phyloP scores from a whole-genome alignment of 176 grass and related monocot species.

The Oryza meyeriana region DNA sequence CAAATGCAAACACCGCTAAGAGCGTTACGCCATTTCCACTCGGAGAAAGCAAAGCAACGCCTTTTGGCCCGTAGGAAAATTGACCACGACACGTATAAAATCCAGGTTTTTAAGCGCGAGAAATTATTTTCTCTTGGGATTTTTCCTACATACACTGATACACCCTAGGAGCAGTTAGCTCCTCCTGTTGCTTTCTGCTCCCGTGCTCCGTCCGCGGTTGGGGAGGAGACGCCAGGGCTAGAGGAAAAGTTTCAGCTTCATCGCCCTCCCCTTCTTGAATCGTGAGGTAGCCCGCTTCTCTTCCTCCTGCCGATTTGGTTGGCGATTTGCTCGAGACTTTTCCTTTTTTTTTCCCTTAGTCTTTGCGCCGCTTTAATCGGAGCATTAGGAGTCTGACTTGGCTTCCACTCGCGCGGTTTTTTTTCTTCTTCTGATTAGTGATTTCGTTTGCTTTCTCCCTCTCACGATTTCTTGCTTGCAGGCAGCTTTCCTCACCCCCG shows the following conservation, averaged over 20 bases:
- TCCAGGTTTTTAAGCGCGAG: neutral
- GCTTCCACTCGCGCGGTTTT: neutral
- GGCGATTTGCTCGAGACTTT: neutral
- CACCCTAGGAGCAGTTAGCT: neutral
- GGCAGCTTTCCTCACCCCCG: constrained; percentile 12
- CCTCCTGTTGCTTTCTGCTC: neutral
- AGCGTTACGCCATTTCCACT: no score
- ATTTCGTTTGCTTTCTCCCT: neutral
- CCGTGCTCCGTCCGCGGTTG: no score
- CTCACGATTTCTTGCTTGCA: constrained; percentile 22
- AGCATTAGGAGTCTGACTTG: neutral
- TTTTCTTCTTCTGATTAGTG: neutral
- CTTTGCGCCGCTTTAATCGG: constrained; percentile 1
- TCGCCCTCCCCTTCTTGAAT: neutral
- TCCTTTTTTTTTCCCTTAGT: neutral
- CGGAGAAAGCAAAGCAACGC: neutral
- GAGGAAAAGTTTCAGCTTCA: neutral
- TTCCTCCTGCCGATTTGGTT: neutral
- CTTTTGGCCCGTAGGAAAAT: neutral
- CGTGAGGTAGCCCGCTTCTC: neutral
- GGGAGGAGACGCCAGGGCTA: neutral
- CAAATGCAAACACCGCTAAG: no score
- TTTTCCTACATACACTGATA: neutral
- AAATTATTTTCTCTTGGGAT: neutral
- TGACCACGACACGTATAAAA: neutral